These are phyloP conservation scores for Saccharomyces hybrid DNA, from an alignment of 1,139 yeast species.

Conservation along the genomic window DNA sequence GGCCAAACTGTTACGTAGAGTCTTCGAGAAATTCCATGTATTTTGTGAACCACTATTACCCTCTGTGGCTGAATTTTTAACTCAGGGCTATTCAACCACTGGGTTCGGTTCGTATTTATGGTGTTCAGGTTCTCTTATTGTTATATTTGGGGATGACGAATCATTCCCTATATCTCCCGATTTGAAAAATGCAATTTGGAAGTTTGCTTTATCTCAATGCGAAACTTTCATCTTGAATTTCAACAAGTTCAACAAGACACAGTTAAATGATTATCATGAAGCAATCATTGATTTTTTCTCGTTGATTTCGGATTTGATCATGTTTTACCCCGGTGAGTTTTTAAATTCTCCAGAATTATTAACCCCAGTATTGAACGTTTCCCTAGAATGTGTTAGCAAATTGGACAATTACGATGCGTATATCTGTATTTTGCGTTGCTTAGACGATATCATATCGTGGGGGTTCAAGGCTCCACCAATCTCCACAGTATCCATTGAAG, in stretches of 20 bases:
- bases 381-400: constrained; percentile 44
- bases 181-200: constrained; percentile 41
- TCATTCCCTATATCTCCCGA: constrained; percentile 27
- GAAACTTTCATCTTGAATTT: constrained; percentile 36
- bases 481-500: constrained; percentile 49
- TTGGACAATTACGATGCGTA: constrained; percentile 67
- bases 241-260: constrained; percentile 24
- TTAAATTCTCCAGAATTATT: constrained; percentile 50
- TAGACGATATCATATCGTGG: constrained; percentile 77
- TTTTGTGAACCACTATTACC: constrained; percentile 57
- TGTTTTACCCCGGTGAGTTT: constrained; percentile 67
- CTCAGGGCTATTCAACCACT: constrained; percentile 58
- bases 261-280: constrained; percentile 50
- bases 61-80: constrained; percentile 55
- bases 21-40: constrained; percentile 47
- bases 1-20: constrained; percentile 57
- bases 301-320: constrained; percentile 69
- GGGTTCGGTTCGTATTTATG: constrained; percentile 79
- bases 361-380: constrained; percentile 51
- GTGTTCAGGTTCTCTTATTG: constrained; percentile 78
- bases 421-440: constrained; percentile 59
- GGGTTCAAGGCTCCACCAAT: constrained; percentile 76
- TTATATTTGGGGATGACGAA: constrained; percentile 66
- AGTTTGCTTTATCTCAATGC: constrained; percentile 42
- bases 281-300: constrained; percentile 83